phyloP scores from a whole-genome alignment of 23 red algal species.

The Agarophyton chilense region DNA sequence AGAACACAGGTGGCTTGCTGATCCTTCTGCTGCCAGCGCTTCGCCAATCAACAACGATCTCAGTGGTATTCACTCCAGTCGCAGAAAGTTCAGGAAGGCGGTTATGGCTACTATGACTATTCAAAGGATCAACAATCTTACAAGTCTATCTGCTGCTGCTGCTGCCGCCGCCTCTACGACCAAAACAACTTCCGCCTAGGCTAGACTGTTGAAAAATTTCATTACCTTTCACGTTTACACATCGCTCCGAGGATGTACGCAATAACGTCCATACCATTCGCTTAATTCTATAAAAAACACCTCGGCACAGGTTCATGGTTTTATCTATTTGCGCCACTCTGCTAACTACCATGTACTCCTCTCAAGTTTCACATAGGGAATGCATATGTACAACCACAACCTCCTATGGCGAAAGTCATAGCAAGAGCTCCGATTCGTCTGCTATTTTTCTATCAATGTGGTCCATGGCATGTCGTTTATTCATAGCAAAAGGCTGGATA shows the following conservation, averaged over 20 bases:
- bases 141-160: background rate
- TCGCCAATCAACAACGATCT: slow-evolving; percentile 80
- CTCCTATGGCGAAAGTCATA: too few relatives aligned
- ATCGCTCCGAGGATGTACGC: slow-evolving; percentile 13
- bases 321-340: background rate
- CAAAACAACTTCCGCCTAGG: background rate
- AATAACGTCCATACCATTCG: background rate
- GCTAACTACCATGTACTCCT: background rate
- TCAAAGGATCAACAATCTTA: slow-evolving; percentile 49
- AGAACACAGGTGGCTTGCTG: slow-evolving; percentile 84
- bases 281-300: slow-evolving; percentile 23
- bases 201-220: background rate
- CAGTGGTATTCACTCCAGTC: slow-evolving; percentile 74
- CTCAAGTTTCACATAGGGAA: too few relatives aligned
- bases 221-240: background rate
- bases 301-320: background rate
- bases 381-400: too few relatives aligned
- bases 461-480: background rate
- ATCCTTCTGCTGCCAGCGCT: slow-evolving; percentile 44
- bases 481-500: slow-evolving; percentile 31
- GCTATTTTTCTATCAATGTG: background rate
- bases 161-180: background rate
- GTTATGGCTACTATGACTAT: slow-evolving; percentile 79
- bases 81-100: slow-evolving; percentile 81
- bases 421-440: too few relatives aligned